Evolutionary conservation across 192 early-diverging fungal species (phyloP).

Genomic region (Linnemannia hyalina): DNA sequence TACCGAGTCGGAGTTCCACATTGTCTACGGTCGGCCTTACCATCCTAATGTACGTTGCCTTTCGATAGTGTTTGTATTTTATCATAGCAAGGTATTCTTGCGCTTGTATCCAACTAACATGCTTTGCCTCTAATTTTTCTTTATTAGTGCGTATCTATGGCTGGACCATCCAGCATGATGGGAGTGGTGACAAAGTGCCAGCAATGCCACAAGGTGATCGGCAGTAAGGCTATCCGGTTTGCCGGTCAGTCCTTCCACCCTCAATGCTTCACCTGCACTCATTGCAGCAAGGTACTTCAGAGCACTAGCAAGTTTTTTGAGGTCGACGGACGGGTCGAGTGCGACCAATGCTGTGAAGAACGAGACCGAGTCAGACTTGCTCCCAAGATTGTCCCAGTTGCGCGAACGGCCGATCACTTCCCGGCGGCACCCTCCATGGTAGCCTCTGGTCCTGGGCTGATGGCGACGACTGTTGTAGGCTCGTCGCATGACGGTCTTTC

Average conservation of each 20-base stretch:
- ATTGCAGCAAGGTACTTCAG: conserved; percentile 44
- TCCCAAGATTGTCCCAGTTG: conserved; percentile 50
- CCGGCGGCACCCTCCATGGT: conserved; percentile 24
- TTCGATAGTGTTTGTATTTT: not conserved
- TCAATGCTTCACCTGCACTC: conserved; percentile 58
- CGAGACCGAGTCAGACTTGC: conserved; percentile 20
- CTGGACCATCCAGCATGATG: conserved; percentile 15
- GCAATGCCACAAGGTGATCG: conserved; percentile 47
- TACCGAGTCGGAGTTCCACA: conserved; percentile 59
- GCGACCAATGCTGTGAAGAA: conserved; percentile 56
- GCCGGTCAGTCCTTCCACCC: conserved; percentile 52
- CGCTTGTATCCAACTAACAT: not conserved
- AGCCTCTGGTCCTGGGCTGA: conserved; percentile 34
- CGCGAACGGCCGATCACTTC: conserved; percentile 36
- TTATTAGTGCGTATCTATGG: conserved; percentile 46
- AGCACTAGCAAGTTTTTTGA: conserved; percentile 58
- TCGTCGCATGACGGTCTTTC: conserved; percentile 4
- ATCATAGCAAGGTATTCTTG: not conserved
- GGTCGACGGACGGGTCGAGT: conserved; percentile 58
- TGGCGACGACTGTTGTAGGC: not conserved
- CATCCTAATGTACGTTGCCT: conserved; percentile 53
- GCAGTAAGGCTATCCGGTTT: conserved; percentile 54
- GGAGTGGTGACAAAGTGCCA: conserved; percentile 50
- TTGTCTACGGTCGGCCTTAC: conserved; percentile 56
- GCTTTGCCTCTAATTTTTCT: not conserved